These are phyloP conservation scores for Linaria vulgaris DNA, from an alignment of 257 asterid species.

Conservation along the genomic window DNA sequence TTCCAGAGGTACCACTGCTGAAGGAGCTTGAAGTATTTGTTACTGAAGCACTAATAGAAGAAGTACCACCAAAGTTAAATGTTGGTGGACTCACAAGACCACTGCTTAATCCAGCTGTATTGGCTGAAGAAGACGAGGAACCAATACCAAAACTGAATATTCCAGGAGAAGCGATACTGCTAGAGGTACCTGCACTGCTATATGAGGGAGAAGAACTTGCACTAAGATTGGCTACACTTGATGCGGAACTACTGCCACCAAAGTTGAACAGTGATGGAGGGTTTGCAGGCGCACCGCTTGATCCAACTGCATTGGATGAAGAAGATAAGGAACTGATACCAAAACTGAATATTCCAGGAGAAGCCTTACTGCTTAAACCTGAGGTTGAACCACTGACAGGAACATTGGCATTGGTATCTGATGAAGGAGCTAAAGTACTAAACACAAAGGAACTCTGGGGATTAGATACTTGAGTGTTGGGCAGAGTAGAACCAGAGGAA, in stretches of 20 bases:
- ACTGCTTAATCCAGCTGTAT: conserved; percentile 27
- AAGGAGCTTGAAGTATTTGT: conserved; percentile 23
- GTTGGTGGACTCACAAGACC: conserved; percentile 4
- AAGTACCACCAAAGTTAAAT: conserved; percentile 33
- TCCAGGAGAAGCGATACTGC: conserved; percentile 37
- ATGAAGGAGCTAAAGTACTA: conserved; percentile 41
- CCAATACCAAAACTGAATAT: conserved; percentile 40
- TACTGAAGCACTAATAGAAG: conserved; percentile 24
- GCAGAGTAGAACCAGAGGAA: conserved; percentile 32
- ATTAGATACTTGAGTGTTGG: conserved; percentile 28
- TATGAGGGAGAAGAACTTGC: conserved; percentile 31
- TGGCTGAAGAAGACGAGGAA: conserved; percentile 32
- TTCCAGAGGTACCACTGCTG: conserved; percentile 32
- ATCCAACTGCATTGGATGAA: conserved; percentile 27
- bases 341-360: conserved; percentile 39
- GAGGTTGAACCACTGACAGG: conserved; percentile 35
- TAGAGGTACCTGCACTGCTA: conserved; percentile 33
- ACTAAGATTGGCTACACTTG: conserved; percentile 40
- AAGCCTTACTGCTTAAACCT: conserved; percentile 36
- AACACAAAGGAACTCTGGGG: conserved; percentile 29
- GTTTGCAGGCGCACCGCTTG: conserved; percentile 22
- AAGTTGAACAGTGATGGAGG: background rate
- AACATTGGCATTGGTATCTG: conserved; percentile 34
- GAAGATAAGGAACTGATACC: conserved; percentile 38
- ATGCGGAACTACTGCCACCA: conserved; percentile 27